Evolutionary conservation across 352 stramenopile genomes (phyloP).

Genomic region (Lagenidium sp.): DNA sequence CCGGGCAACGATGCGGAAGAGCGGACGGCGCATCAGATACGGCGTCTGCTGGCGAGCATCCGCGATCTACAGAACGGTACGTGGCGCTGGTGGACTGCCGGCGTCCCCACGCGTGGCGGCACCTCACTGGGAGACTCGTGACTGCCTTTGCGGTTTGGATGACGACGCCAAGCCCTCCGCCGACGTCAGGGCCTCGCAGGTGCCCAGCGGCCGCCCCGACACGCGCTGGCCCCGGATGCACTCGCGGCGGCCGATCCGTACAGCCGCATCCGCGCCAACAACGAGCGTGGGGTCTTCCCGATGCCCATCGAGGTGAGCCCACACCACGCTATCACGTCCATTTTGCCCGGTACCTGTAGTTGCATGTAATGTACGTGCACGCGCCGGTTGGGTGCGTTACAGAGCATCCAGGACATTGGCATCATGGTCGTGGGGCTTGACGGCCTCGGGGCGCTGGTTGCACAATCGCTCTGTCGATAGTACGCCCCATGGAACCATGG

Average conservation of each 20-base stretch:
- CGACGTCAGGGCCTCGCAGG: neutral
- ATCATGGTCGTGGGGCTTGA: constrained; percentile 34
- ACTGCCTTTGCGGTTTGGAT: no score
- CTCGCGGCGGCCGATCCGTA: constrained; percentile 16
- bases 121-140: no score
- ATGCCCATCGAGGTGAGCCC: constrained; percentile 25
- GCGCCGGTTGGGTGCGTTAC: no score
- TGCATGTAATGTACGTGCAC: no score
- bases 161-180: no score
- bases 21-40: constrained; percentile 20
- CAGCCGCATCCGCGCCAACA: constrained; percentile 35
- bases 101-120: no score
- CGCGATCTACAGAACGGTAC: constrained; percentile 27
- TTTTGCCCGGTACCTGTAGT: no score
- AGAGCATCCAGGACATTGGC: constrained; percentile 17
- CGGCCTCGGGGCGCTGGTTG: constrained; percentile 26
- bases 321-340: no score
- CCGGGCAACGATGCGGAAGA: no score
- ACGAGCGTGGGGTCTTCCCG: constrained; percentile 29
- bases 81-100: no score
- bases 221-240: constrained; percentile 3
- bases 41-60: constrained; percentile 23
- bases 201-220: constrained; percentile 3
- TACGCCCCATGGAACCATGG: constrained; percentile 13
- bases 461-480: constrained; percentile 32